Evolutionary conservation across 2,329 filamentous ascomycete genomes (phyloP), one percentile per base, ranked within the genome.

Genomic region (Fusarium agapanthi): DNA sequence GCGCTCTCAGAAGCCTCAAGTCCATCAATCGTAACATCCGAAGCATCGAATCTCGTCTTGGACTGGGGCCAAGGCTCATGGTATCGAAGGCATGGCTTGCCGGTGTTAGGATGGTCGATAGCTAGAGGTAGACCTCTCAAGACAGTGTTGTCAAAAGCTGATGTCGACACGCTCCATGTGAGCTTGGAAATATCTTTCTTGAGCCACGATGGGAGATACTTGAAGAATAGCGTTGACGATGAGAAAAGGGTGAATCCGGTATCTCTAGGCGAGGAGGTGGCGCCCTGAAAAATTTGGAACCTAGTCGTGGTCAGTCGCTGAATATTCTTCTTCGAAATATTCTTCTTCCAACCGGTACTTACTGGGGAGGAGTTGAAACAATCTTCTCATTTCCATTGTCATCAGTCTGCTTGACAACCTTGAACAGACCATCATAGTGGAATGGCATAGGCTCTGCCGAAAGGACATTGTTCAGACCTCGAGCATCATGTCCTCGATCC

Each of bases 361-460:
- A 85, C 80, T 73, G 81, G 1, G 86, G 86, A 7, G 86, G 84
- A 8, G 75, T 80, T 1, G 86, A 82, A 5, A 85, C 76, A 2
- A 80, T 70, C n/a, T 79, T 79, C n/a, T 82, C 82, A 11, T 82
- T 81, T 1, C 84, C 85, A 3, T 82, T 43, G 6, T 80, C 79
- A 5, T 83, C 79, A 0, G 63, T 77, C 26, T 81, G 75, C 57
- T 85, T 85, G 15, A 82, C 81, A 0, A 86, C 85, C 73, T 88
- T 89, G 81, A 89, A 89, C 34, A 89, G 78, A 0, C 88, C 88
- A 55, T 89, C 88, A 41, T 84, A 89, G 70, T 89, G 88, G 77
- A 88, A 88, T 0, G 88, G 87, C 87, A 89, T 88, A 68, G 85
- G 84, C 65, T 88, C 87, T 4, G 83, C 82, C 0, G 85, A 87